Evolutionary conservation across 495 filamentous ascomycete genomes (phyloP), one percentile per base, ranked within the genome.

Genomic region (Diplogelasinospora grovesii): DNA sequence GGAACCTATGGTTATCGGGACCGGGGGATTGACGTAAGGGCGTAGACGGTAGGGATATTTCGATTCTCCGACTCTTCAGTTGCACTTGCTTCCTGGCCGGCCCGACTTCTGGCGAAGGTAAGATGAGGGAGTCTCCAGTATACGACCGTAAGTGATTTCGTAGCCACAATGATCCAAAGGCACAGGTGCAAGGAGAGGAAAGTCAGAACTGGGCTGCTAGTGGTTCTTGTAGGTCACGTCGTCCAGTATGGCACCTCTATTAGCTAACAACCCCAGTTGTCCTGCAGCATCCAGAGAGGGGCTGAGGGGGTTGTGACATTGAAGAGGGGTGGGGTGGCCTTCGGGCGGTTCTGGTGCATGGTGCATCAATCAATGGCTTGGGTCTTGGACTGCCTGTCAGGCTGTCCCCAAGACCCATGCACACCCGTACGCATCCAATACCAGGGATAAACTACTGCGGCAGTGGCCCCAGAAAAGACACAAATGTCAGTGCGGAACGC

Each of bases 221-320:
- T 40, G 41, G 7, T 45, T 45, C 36, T 49, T 45, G 47, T 49
- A 49, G 40, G 41, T 47, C 31, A 46, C 40, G 39, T 35, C 37
- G 40, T 37, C 41, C 46, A 39, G 19, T n/a, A 39, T 36, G 15
- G 39, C 45, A 22, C 32, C 34, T 37, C 28, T 33, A 49, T 49
- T 49, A 49, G 47, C 47, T 49, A 49, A 49, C 44, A 40, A 21
- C 45, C 39, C 22, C 33, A 48, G 31, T 34, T 34, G 26, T 43
- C 30, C 41, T 47, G 46, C 46, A 49, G 40, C 46, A 40, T 44
- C 46, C 34, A 29, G 46, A 40, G 46, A 41, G 46, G 46, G 46
- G 46, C 46, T 43, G 45, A 41, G 45, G 45, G 39, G 45, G 33
- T 42, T 39, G 29, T 32, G 29, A 33, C 23, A 13, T 7, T 14